Evolutionary conservation across 345 rosid genomes (phyloP), one percentile per base, ranked within the genome.

Genomic region (Pistacia integerrima): DNA sequence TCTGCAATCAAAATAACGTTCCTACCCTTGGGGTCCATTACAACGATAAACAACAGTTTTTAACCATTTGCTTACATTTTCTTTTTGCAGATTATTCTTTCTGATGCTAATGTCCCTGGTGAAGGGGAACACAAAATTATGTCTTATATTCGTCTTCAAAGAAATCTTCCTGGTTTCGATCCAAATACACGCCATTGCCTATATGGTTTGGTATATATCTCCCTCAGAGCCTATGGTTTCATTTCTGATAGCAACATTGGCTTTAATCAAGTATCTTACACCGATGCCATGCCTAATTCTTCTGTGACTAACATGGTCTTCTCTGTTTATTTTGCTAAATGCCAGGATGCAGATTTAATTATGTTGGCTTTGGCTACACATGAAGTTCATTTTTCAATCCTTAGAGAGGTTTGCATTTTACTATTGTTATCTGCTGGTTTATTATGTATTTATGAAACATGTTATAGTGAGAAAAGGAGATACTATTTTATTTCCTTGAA

Each of bases 51-150:
- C 36, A 51, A 16, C 12, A 59, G 38, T 67, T 60, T 67, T 77
- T 70, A 58, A 58, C n/a, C 30, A 30, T 78, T 71, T 81, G 44
- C 78, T 78, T 74, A 55, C 78, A 52, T 73, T 56, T 70, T 78
- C 71, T 16, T 66, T 77, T 49, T 91, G 79, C 85, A 97, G 99
- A 98, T 97, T 75, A 89, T 97, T 54, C 95, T 94, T 59, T 97
- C 98, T 22, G 98, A 97, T 91, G 97, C 98, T 68, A 96, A 94
- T 88, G 97, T 92, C 85, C 99, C 99, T 59, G 98, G 99, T 65
- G 98, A 96, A 85, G 99, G 99, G 77, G 99, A 96, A 78, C 99
- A 94, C 84, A 94, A 97, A 84, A 82, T 94, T 76, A 92, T 97
- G 90, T 94, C 97, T 3, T 97, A 89, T 74, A 83, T 97, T 38